phyloP scores from a whole-genome alignment of 202 grass and related monocot species.

The Setaria viridis region DNA sequence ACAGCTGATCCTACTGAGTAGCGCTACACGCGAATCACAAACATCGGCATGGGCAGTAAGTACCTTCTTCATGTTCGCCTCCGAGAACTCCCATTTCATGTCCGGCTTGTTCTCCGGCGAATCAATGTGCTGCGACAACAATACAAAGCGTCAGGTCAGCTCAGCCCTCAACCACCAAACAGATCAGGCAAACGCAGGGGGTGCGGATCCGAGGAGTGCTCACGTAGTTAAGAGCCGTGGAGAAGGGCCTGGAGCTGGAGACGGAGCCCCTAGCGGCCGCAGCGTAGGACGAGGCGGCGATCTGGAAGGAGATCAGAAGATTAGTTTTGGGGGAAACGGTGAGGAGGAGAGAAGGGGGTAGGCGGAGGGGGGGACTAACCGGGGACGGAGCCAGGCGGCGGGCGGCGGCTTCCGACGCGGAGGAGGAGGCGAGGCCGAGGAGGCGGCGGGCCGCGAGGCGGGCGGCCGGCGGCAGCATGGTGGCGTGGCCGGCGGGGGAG shows the following conservation, averaged over 20 bases:
- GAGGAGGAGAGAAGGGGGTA: background rate
- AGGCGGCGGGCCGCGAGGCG: constrained; percentile 80
- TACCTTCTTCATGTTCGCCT: constrained; percentile 86
- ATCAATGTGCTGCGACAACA: constrained; percentile 84
- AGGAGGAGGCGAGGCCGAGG: constrained; percentile 53
- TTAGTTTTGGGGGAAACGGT: background rate
- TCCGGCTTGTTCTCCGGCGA: constrained; percentile 84
- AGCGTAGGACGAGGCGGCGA: constrained; percentile 45
- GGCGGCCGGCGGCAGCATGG: constrained; percentile 70
- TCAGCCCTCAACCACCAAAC: constrained; percentile 35
- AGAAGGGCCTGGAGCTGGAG: constrained; percentile 77
- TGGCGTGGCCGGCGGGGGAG: constrained; percentile 34
- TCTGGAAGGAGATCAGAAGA: constrained; percentile 54
- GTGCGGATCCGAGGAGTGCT: constrained; percentile 54
- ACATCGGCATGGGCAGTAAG: background rate
- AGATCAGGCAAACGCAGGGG: constrained; percentile 41
- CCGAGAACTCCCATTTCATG: constrained; percentile 79
- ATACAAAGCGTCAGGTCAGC: constrained; percentile 9
- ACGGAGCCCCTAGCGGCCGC: constrained; percentile 33
- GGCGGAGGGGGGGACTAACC: constrained; percentile 36
- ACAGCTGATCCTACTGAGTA: background rate
- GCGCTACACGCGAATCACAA: background rate
- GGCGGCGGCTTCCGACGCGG: constrained; percentile 17
- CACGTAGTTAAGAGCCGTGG: constrained; percentile 93
- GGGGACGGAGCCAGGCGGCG: constrained; percentile 56